Base-by-base conservation (phyloP, 495 filamentous ascomycete genomes). In the Lophiostoma macrostomum region DNA sequence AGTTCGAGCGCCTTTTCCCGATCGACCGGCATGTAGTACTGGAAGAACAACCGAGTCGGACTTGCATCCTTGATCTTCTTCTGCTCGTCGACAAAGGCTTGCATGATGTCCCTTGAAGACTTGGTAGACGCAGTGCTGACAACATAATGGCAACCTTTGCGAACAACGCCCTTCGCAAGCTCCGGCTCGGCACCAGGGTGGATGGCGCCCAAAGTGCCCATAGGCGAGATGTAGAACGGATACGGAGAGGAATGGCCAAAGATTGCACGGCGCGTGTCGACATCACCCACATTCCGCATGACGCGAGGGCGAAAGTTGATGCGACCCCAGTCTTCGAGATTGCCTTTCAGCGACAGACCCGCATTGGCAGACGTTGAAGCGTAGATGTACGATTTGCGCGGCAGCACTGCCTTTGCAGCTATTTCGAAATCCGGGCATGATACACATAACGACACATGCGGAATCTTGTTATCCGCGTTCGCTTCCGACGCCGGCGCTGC, bases 141-240 rank as follows among this genome's bases (percentile, higher is more conserved):
- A 5, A 58, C 55, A 20, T 40, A 34, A 47, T 58, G 55, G 16
- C 18, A 16, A 5, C 55, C 55, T 35, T 58, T 58, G 6, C 48
- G 20, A 20, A 58, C 55, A 1, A 41, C 55, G n/a, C 55, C 48
- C 28, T 25, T 40, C 4, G 53, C 48, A 31, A 58, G 32, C 5
- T 54, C 51, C 2, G 40, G 51, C 23, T 65, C 62, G 10, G 54
- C 62, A 16, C 37, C 58, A 1, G 58, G 42, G 35, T 65, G 53
- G 19, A 52, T 48, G 13, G 51, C 39, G 14, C 58, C 45, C 0
- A 60, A 40, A 12, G 62, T 57, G 6, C 53, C 62, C 46, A 60
- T 51, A 19, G 62, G 62, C 1, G 58, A 55, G 24, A 62, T 58
- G 31, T 63, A 62, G 49, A 65, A 48, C 8, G 62, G 62, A 27